Evolutionary conservation across 495 filamentous ascomycete genomes (phyloP).

Genomic region (Penicillium turbatum): DNA sequence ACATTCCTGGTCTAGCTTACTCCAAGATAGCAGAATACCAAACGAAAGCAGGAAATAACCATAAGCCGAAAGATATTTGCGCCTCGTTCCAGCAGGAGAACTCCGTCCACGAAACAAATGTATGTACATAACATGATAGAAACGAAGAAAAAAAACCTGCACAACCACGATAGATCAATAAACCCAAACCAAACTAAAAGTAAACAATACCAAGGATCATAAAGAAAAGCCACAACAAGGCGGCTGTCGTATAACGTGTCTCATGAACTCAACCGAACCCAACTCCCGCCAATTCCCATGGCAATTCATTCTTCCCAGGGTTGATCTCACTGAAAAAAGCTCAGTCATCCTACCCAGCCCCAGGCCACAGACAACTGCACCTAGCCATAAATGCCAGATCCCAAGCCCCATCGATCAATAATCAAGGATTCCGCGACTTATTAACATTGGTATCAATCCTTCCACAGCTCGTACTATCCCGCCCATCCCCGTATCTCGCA

Average conservation of each 20-base stretch:
- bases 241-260: neutral
- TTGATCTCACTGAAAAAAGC: neutral
- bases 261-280: neutral
- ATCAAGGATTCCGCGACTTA: conserved; percentile 20
- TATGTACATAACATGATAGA: neutral
- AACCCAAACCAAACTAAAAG: neutral
- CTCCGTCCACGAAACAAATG: no score
- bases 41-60: no score
- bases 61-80: no score
- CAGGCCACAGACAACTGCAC: neutral
- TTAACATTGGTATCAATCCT: conserved; percentile 23
- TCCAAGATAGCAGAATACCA: no score
- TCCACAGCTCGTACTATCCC: conserved; percentile 22
- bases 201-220: neutral
- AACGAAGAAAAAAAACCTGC: no score
- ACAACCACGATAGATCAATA: neutral
- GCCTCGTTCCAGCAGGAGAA: no score
- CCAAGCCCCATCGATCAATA: no score
- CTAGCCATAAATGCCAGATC: neutral
- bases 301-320: neutral
- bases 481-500: conserved; percentile 15
- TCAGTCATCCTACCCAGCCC: no score
- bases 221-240: neutral
- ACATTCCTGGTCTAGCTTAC: no score
- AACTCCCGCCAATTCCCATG: neutral